These are phyloP conservation scores for Phytophthora parvispora DNA, from an alignment of 352 stramenopile species.

Conservation along the genomic window DNA sequence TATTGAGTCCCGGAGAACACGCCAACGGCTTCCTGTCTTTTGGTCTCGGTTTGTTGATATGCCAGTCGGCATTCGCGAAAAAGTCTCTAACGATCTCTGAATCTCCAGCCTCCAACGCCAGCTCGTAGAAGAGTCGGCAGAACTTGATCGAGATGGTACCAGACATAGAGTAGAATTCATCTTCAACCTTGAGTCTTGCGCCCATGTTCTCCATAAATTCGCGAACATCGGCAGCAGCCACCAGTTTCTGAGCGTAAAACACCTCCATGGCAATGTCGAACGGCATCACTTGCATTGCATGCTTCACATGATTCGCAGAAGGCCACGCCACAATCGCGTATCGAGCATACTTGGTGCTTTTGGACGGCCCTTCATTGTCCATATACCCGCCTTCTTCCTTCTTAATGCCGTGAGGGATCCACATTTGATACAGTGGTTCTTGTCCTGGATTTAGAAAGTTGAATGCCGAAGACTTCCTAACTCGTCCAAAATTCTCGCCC, in stretches of 20 bases:
- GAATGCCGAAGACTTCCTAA: background rate
- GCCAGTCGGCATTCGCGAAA: background rate
- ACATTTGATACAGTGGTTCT: slow-evolving; percentile 14
- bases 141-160: background rate
- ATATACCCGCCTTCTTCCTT: slow-evolving; percentile 22
- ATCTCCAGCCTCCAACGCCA: background rate
- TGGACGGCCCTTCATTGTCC: slow-evolving; percentile 13
- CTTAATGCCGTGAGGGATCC: slow-evolving; percentile 9
- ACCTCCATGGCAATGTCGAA: background rate
- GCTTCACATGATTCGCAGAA: background rate
- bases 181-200: background rate
- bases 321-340: slow-evolving; percentile 25
- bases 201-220: slow-evolving; percentile 6
- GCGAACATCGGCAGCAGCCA: background rate
- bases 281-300: slow-evolving; percentile 2
- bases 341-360: slow-evolving; percentile 25
- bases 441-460: slow-evolving; percentile 28
- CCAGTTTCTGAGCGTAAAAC: background rate
- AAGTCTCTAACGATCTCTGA: background rate
- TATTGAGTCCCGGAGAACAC: background rate
- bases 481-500: background rate
- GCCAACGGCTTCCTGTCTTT: background rate
- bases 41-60: background rate
- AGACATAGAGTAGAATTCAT: background rate
- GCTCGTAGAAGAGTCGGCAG: background rate